A percentile compares a stretch with the other conserved stretches of the same genome.
These are phyloP conservation scores for Metschnikowia shivogae DNA, from an alignment of 805 yeast genomes.

Conservation along the genomic window DNA sequence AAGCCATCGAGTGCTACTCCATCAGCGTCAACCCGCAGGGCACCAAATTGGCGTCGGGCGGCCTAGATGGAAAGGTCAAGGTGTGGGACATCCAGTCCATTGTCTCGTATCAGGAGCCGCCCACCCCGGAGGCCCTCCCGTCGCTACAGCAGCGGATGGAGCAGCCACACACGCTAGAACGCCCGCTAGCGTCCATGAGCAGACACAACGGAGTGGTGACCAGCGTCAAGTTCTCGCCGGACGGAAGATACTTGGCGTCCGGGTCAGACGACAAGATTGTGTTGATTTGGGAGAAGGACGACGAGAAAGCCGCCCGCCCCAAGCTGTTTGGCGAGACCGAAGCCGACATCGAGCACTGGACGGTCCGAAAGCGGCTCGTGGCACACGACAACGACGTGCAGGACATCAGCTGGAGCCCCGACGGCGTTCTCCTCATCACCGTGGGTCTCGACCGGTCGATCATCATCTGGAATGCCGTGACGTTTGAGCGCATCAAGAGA, in stretches of 20 bases:
- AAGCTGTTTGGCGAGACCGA: conserved; percentile 67
- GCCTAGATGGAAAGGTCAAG: conserved; percentile 82
- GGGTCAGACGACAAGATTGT: conserved; percentile 94
- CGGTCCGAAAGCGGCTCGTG: conserved; percentile 83
- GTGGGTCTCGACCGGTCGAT: conserved; percentile 93
- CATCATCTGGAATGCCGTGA: conserved; percentile 88
- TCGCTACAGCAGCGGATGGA: conserved; percentile 10
- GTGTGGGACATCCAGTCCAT: conserved; percentile 76
- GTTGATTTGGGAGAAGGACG: conserved; percentile 90
- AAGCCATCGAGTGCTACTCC: conserved; percentile 81
- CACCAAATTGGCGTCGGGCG: conserved; percentile 85
- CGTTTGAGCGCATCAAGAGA: conserved; percentile 84
- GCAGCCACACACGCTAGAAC: conserved; percentile 9
- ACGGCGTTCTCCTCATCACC: conserved; percentile 81
- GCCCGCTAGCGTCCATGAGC: conserved; percentile 85
- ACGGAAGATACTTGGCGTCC: conserved; percentile 84
- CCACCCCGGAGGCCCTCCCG: background rate
- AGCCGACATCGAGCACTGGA: conserved; percentile 86
- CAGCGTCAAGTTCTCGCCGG: conserved; percentile 86
- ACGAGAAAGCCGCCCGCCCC: conserved; percentile 49
- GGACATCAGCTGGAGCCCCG: conserved; percentile 98
- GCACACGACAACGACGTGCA: conserved; percentile 98
- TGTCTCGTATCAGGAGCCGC: conserved; percentile 32
- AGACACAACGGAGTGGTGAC: conserved; percentile 97
- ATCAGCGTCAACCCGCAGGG: conserved; percentile 81